Conservation (phyloP, 1,139 yeast genomes). For the Hansenula sp. region DNA sequence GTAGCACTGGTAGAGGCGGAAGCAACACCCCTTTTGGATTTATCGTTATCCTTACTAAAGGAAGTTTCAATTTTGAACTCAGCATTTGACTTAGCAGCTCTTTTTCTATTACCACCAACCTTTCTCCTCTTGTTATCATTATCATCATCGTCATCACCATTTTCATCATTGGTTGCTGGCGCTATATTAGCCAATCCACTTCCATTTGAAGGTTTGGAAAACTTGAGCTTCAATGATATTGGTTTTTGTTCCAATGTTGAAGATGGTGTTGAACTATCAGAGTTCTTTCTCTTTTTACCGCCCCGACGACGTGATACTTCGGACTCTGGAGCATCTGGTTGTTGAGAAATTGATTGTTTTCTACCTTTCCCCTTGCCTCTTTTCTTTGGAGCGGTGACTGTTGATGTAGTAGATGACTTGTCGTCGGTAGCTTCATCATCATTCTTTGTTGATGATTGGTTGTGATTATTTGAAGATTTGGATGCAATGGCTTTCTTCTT, state of each 20-base stretch:
- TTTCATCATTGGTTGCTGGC: conserved; percentile 6
- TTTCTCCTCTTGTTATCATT: conserved; percentile 7
- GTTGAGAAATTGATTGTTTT: background rate
- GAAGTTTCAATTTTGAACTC: conserved; percentile 18
- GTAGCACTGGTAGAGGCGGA: background rate
- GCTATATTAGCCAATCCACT: conserved; percentile 7
- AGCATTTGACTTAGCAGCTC: conserved; percentile 19
- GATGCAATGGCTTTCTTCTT: conserved; percentile 5
- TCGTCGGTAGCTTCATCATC: background rate
- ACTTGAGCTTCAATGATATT: conserved; percentile 9
- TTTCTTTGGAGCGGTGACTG: background rate
- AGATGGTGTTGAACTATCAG: background rate
- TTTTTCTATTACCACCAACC: conserved; percentile 8
- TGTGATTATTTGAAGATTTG: background rate
- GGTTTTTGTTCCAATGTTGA: conserved; percentile 6
- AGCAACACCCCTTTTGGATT: background rate
- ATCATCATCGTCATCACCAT: background rate
- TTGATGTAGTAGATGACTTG: background rate
- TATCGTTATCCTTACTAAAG: conserved; percentile 3
- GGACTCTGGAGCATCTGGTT: background rate
- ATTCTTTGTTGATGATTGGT: background rate
- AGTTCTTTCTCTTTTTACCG: background rate
- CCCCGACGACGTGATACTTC: background rate
- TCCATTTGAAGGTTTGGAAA: conserved; percentile 7
- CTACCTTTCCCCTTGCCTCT: background rate